phyloP scores from a whole-genome alignment of 116 monocot species.

The Papilionanthe hybrid region DNA sequence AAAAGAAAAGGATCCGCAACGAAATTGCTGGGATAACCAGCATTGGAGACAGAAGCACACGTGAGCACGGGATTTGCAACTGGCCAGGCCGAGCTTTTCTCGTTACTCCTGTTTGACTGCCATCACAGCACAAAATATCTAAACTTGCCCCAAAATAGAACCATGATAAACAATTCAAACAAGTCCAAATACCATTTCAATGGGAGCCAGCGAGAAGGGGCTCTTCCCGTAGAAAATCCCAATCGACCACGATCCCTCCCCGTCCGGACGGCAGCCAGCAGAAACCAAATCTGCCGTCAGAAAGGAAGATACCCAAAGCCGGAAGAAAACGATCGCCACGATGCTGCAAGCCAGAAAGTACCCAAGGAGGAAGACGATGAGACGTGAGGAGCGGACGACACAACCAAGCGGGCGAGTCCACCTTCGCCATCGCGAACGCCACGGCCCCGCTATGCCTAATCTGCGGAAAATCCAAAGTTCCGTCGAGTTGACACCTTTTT shows the following conservation, averaged over 20 bases:
- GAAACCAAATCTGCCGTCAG: constrained; percentile 17
- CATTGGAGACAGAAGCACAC: constrained; percentile 37
- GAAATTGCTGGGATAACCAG: constrained; percentile 61
- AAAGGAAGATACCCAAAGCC: constrained; percentile 40
- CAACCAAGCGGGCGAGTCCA: constrained; percentile 5
- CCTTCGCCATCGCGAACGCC: constrained; percentile 14
- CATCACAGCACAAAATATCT: constrained; percentile 2
- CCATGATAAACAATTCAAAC: neutral
- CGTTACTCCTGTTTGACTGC: constrained; percentile 40
- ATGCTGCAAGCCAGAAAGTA: constrained; percentile 14
- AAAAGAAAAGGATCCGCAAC: constrained; percentile 71
- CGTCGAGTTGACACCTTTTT: constrained; percentile 1
- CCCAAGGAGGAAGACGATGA: constrained; percentile 25
- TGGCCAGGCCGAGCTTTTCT: constrained; percentile 64
- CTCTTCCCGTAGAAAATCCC: constrained; percentile 64
- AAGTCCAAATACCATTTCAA: constrained; percentile 30
- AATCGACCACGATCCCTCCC: constrained; percentile 71
- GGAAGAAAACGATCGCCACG: constrained; percentile 41
- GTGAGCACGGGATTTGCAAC: constrained; percentile 71
- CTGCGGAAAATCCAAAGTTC: neutral
- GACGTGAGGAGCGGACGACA: constrained; percentile 8
- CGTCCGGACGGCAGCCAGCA: constrained; percentile 47
- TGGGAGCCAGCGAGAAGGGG: constrained; percentile 51
- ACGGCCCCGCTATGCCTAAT: neutral
- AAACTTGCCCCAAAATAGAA: neutral